Conservation (phyloP, 805 yeast species). For the Barnettozyma botsteinii region DNA sequence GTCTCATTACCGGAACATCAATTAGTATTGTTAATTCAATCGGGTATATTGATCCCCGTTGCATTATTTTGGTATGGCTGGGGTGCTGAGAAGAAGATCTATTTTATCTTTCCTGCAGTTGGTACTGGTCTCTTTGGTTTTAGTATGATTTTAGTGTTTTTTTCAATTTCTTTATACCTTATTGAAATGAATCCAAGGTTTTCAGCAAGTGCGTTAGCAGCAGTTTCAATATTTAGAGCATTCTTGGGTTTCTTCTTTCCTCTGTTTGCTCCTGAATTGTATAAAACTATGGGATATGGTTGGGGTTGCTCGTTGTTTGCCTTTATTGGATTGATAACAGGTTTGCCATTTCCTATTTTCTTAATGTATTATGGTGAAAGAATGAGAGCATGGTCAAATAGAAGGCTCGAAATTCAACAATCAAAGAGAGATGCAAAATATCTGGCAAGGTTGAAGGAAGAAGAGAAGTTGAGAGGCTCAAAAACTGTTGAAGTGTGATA, state of each 20-base stretch:
- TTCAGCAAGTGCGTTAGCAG: conserved; percentile 62
- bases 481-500: too few relatives aligned
- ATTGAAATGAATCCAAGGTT: conserved; percentile 64
- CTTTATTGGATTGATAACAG: conserved; percentile 47
- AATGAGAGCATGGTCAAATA: conserved; percentile 51
- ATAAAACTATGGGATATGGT: conserved; percentile 50
- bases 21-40: conserved; percentile 42
- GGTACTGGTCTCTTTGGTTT: conserved; percentile 57
- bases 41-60: conserved; percentile 47
- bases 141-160: conserved; percentile 56
- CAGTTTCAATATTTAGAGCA: conserved; percentile 62
- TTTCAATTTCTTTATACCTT: conserved; percentile 55
- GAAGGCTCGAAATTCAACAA: conserved; percentile 40
- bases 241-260: conserved; percentile 66
- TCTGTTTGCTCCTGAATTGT: conserved; percentile 54
- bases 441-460: conserved; percentile 28
- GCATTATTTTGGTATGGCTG: conserved; percentile 69
- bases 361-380: conserved; percentile 50
- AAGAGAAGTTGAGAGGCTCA: not conserved
- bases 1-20: conserved; percentile 56
- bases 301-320: conserved; percentile 68
- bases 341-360: conserved; percentile 59
- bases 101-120: conserved; percentile 58
- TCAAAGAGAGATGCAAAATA: conserved; percentile 39
- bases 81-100: conserved; percentile 50